phyloP scores from a whole-genome alignment of 1,284 basidiomycete genomes.

The Caloboletus firmus region DNA sequence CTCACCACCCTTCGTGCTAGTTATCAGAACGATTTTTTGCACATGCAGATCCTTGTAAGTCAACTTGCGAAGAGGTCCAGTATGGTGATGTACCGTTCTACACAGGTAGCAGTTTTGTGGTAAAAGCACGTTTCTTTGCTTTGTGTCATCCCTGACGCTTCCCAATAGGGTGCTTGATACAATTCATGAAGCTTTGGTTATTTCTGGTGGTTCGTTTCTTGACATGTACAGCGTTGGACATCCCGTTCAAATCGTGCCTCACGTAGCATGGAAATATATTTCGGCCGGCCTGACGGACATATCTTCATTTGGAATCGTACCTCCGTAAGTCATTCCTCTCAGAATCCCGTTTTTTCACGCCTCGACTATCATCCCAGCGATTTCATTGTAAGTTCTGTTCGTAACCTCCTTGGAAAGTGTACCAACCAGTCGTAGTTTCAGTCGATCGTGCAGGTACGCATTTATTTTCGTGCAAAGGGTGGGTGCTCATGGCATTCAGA shows the following conservation, averaged over 20 bases:
- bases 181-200: conserved; percentile 4
- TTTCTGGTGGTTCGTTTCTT: conserved; percentile 10
- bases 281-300: no score
- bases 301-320: no score
- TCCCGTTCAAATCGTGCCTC: background rate
- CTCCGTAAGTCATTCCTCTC: background rate
- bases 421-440: no score
- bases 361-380: no score
- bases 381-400: no score
- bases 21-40: conserved; percentile 7
- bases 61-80: no score
- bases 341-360: no score
- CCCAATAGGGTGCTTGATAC: conserved; percentile 4
- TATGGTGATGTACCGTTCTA: background rate
- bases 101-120: conserved; percentile 13
- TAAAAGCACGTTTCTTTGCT: background rate
- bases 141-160: background rate
- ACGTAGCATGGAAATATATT: no score
- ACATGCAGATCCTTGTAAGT: conserved; percentile 14
- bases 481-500: no score
- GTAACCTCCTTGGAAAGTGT: no score
- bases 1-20: background rate
- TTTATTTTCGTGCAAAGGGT: no score
- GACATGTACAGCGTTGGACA: background rate
- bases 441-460: no score